Evolutionary conservation across 2,329 filamentous ascomycete species (phyloP).

Genomic region (Nigrospora sphaerica): DNA sequence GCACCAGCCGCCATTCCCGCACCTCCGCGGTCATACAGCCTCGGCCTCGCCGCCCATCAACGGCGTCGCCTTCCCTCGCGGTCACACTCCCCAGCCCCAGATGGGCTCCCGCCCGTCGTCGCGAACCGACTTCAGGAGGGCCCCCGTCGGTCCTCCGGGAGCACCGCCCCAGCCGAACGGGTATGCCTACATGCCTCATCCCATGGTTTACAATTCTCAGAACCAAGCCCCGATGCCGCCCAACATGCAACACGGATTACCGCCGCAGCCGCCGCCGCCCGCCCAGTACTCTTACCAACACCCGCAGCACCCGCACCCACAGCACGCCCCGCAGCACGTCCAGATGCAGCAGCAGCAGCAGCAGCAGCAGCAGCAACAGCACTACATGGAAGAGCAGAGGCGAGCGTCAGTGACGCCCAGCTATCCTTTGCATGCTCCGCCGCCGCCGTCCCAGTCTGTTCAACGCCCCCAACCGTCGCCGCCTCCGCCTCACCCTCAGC

Average conservation of each 20-base stretch:
- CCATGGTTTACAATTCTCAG: slow-evolving; percentile 74
- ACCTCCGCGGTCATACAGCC: slow-evolving; percentile 74
- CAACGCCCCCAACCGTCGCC: slow-evolving; percentile 52
- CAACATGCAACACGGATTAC: slow-evolving; percentile 33
- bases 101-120: slow-evolving; percentile 71
- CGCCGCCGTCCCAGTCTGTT: slow-evolving; percentile 39
- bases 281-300: slow-evolving; percentile 24
- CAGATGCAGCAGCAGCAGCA: slow-evolving; percentile 29
- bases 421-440: slow-evolving; percentile 53
- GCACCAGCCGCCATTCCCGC: slow-evolving; percentile 64
- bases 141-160: slow-evolving; percentile 56
- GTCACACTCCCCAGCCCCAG: slow-evolving; percentile 75
- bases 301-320: slow-evolving; percentile 21
- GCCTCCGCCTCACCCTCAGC: slow-evolving; percentile 48
- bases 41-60: slow-evolving; percentile 89
- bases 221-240: slow-evolving; percentile 24
- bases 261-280: slow-evolving; percentile 20
- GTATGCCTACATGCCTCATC: slow-evolving; percentile 80
- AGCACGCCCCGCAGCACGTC: slow-evolving; percentile 15
- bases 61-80: slow-evolving; percentile 63
- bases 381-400: slow-evolving; percentile 63
- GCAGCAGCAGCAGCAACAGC: slow-evolving; percentile 48
- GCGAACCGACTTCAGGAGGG: slow-evolving; percentile 73
- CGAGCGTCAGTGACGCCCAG: slow-evolving; percentile 61
- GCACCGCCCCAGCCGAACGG: slow-evolving; percentile 58